Base-by-base conservation (phyloP, 768 basidiomycete genomes). In the Boletus tomentosulus region DNA sequence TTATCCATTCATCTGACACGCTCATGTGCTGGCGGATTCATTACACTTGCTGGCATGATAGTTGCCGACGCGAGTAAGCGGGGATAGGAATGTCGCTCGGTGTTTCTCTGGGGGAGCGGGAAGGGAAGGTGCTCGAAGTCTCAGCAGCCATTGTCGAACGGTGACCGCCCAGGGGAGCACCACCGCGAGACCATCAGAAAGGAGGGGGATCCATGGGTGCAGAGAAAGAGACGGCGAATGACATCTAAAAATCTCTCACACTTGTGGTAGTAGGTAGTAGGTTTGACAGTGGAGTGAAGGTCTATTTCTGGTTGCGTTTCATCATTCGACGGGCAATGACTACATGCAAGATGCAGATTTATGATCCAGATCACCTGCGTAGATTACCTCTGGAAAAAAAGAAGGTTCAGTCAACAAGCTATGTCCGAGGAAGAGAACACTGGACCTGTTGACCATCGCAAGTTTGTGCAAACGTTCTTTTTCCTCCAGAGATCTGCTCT, bases 381-480 rank as follows among this genome's bases (percentile, higher is more conserved):
- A 66, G 15, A 15, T 66, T 62, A 46, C 61, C 64, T 53, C 61
- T 73, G 24, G 48, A 50, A 51, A 54, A 50, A 22, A 39, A 39
- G 37, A 22, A 31, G 6, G 53, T 25, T 66, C 45, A 50, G 33
- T 35, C 15, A 19, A 53, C 11, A 19, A 15, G 31, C 48, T 7
- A 42, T 11, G 22, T 5, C 6, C 6, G 13, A 24, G 3, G 46
- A 15, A 7, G 12, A 19, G 3, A 24, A 42, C 22, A 1, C n/a
- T 22, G 74, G 51, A 89, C 89, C 89, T 83, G 67, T 89, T 89
- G 28, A 86, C 78, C 78, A 87, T 86, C 2, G 87, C 92, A 51
- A 80, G 62, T 59, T 74, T 80, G 64, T 93, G 92, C 39, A 79
- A 62, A 45, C 81, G 77, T 57, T 75, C 72, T 69, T 91, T 87